Evolutionary conservation across 176 grass and related monocot genomes (phyloP), one percentile per base, ranked within the genome.

Genomic region (Otatea glauca): DNA sequence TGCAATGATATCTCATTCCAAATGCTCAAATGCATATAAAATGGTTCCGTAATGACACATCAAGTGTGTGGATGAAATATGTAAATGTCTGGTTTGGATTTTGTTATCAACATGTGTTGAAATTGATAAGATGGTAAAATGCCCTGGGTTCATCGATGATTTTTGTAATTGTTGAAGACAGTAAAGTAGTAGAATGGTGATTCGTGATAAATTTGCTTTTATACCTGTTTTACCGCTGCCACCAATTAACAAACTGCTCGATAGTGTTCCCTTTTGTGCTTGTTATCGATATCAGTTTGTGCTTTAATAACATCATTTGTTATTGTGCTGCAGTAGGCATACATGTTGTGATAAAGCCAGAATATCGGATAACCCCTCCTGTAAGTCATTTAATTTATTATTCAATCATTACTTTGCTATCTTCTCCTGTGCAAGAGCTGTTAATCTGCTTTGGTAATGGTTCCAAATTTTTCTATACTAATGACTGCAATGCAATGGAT

Each of bases 301-400:
- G 41, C 44, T 65, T 51, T 85, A 66, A 45, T 84, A 80, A 45
- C 17, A 67, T 65, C 68, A 6, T 84, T 49, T 50, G 4, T 60
- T 81, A 32, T 88, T 83, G 32, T 34, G 20, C 71, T 90, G 85
- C 85, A 86, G 81, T 94, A 13, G 92, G 92, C 49, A 94, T 97
- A 85, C 90, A 88, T 73, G 90, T 97, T 75, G 34, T 50, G 43
- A 94, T 97, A 88, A 97, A 94, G 76, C 95, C 95, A 37, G 92
- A 93, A 77, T 97, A 94, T 75, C 87, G 85, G 53, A 97, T 97
- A 66, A 84, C 85, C 4, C 89, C 94, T 79, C 92, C 92, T 74
- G 95, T 97, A 84, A 94, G 92, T 90, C 8, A 68, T 84, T 72
- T 23, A 12, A 5, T 50, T 68, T 77, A 6, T 58, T 56, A 74